phyloP scores from a whole-genome alignment of 1,284 basidiomycete species.

The Ganoderma sp. region DNA sequence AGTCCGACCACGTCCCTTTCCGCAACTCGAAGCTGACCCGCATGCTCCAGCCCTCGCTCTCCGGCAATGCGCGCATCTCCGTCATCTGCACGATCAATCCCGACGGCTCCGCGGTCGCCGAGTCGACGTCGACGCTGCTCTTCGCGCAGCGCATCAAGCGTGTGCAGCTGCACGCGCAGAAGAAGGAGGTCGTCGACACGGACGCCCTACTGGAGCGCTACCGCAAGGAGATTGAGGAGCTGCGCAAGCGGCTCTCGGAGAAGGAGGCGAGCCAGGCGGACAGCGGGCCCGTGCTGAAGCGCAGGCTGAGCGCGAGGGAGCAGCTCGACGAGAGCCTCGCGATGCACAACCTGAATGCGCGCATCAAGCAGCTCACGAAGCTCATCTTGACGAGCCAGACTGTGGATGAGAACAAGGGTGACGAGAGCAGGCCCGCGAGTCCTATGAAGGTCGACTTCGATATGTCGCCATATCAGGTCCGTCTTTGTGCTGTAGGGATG shows the following conservation, averaged over 20 bases:
- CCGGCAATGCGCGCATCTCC: conserved; percentile 93
- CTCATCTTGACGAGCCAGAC: conserved; percentile 86
- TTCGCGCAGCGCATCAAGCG: conserved; percentile 92
- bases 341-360: conserved; percentile 79
- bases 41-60: conserved; percentile 92
- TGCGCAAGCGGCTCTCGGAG: conserved; percentile 71
- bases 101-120: conserved; percentile 72
- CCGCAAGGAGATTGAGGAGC: conserved; percentile 87
- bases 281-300: conserved; percentile 54
- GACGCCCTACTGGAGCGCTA: conserved; percentile 93
- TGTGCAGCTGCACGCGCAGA: conserved; percentile 85
- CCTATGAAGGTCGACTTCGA: conserved; percentile 87
- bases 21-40: conserved; percentile 95
- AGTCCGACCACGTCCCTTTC: conserved; percentile 91
- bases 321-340: conserved; percentile 80
- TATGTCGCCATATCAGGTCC: conserved; percentile 80
- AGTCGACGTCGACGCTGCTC: conserved; percentile 83
- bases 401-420: conserved; percentile 69
- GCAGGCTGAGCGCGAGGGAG: conserved; percentile 74
- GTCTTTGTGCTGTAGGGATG: conserved; percentile 23
- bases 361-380: conserved; percentile 86
- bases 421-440: conserved; percentile 75
- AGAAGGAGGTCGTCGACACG: conserved; percentile 92
- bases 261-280: conserved; percentile 50
- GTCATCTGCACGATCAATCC: conserved; percentile 97